Evolutionary conservation across 805 yeast genomes (phyloP).

Genomic region (Debaryomyces prosopidis): DNA sequence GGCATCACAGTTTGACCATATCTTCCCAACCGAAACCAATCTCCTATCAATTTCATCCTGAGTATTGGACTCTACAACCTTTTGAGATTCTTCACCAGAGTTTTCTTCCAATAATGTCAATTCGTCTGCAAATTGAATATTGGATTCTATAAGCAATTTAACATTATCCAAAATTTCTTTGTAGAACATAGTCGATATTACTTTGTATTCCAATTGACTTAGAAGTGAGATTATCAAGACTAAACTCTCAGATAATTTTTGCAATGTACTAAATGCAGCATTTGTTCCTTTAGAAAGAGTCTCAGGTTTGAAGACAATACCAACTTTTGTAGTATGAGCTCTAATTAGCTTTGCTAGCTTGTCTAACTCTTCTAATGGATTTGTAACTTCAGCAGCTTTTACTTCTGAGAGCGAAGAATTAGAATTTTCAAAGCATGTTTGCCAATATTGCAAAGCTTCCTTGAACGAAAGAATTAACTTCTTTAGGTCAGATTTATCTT

Average conservation of each 20-base stretch:
- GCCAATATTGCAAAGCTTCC: constrained; percentile 34
- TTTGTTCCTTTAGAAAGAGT: constrained; percentile 35
- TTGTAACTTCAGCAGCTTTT: constrained; percentile 32
- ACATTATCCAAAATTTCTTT: constrained; percentile 32
- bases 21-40: constrained; percentile 60
- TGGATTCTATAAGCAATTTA: constrained; percentile 9
- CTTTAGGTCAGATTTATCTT: constrained; percentile 20
- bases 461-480: constrained; percentile 25
- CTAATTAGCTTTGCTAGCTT: constrained; percentile 61
- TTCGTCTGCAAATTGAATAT: constrained; percentile 12
- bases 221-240: constrained; percentile 47
- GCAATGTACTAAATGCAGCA: constrained; percentile 52
- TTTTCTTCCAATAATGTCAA: constrained; percentile 11
- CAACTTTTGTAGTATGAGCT: constrained; percentile 79
- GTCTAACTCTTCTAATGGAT: constrained; percentile 56
- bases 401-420: constrained; percentile 18
- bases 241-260: constrained; percentile 45
- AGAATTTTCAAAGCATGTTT: constrained; percentile 9
- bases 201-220: constrained; percentile 26
- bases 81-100: constrained; percentile 7
- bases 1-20: constrained; percentile 69
- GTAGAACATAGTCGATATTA: constrained; percentile 37
- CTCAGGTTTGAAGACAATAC: constrained; percentile 66
- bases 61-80: constrained; percentile 9
- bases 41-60: constrained; percentile 34